Percentiles rank a stretch among this genome's conserved stretches.
Conservation (phyloP, 2,329 filamentous ascomycete genomes). For the Colletotrichum horii region DNA sequence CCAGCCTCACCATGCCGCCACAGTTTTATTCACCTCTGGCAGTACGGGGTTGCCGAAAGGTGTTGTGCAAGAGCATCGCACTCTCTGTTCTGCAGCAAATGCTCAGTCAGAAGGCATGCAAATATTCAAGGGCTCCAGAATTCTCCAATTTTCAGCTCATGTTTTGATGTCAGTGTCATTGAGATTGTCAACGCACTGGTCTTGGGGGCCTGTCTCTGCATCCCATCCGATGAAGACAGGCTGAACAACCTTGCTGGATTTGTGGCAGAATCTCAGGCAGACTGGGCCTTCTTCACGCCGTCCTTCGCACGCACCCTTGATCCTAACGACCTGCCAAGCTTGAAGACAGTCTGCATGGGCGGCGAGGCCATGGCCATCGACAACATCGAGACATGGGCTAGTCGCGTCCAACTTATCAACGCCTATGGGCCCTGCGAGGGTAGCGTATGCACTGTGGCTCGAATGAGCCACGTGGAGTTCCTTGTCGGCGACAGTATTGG, state of each 20-base stretch:
- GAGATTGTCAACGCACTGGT: conserved; percentile 43
- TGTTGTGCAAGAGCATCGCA: conserved; percentile 40
- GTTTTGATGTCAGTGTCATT: conserved; percentile 40
- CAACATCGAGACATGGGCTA: neutral
- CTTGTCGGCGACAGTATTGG: neutral
- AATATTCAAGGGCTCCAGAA: neutral
- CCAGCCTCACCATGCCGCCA: conserved; percentile 16
- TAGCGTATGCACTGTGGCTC: conserved; percentile 16
- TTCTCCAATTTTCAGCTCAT: conserved; percentile 30
- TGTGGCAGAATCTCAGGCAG: neutral
- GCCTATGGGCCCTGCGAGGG: conserved; percentile 11
- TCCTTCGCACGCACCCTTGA: conserved; percentile 10
- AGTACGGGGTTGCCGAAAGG: conserved; percentile 60
- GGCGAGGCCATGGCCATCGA: conserved; percentile 12
- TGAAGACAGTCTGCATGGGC: conserved; percentile 9
- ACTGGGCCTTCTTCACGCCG: conserved; percentile 15
- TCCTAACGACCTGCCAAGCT: neutral
- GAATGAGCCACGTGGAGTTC: neutral
- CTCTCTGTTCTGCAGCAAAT: conserved; percentile 26
- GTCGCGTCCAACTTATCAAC: conserved; percentile 3
- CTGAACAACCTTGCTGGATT: conserved; percentile 30
- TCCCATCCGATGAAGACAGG: conserved; percentile 40
- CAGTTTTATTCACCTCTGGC: conserved; percentile 58
- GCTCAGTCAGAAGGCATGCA: neutral
- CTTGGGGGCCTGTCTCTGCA: conserved; percentile 40